These are phyloP conservation scores for Mycena haematopus DNA, from an alignment of 768 basidiomycete genomes.

Conservation along the genomic window DNA sequence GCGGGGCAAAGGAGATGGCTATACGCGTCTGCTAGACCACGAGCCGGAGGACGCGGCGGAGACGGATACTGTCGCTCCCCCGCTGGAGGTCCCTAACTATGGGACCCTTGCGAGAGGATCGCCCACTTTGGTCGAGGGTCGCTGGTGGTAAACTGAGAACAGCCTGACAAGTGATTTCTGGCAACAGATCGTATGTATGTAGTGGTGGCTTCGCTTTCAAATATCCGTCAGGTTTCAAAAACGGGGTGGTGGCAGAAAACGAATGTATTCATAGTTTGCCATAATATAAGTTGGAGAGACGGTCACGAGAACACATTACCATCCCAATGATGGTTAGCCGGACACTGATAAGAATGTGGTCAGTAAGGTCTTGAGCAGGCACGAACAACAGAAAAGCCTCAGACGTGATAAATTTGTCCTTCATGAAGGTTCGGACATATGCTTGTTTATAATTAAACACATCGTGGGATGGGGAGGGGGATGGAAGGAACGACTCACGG, in stretches of 20 bases:
- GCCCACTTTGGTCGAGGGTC: background rate
- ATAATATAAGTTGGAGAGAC: no score
- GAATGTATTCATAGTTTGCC: no score
- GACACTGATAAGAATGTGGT: background rate
- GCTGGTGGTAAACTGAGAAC: background rate
- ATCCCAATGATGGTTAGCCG: no score
- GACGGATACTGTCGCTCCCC: background rate
- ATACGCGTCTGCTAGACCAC: conserved; percentile 7
- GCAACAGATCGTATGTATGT: no score
- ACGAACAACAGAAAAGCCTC: conserved; percentile 40
- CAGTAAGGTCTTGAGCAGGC: background rate
- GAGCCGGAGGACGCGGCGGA: conserved; percentile 7
- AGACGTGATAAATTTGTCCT: conserved; percentile 57
- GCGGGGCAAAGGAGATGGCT: conserved; percentile 44
- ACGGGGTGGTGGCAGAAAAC: no score
- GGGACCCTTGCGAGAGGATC: background rate
- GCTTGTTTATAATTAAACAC: conserved; percentile 63
- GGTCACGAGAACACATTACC: no score
- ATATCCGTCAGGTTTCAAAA: no score
- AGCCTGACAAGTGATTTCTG: background rate
- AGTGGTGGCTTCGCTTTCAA: no score
- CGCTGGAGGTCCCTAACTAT: conserved; percentile 8
- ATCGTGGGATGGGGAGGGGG: conserved; percentile 51
- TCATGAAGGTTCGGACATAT: conserved; percentile 74
- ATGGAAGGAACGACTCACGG: conserved; percentile 1